Base-by-base conservation (phyloP, 139 green algal genomes). In the Micractinium sp. region DNA sequence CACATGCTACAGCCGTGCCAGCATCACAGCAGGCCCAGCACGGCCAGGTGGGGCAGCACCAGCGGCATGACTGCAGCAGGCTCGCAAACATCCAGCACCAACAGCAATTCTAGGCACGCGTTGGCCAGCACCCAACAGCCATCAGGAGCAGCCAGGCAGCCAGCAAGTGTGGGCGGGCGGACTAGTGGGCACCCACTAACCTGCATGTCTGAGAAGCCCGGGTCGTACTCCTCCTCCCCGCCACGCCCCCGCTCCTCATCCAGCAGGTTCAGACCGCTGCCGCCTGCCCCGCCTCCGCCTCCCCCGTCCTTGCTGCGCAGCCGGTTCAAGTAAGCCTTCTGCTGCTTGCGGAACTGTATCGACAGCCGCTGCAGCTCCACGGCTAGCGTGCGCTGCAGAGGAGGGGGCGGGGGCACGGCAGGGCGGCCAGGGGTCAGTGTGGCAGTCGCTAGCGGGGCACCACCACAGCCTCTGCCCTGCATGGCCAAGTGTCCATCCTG, bases 281-380 rank as follows among this genome's bases (percentile, higher is more conserved):
- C 91, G 19, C 92, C 92, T n/a, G 82, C 90, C 53, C 85, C 91
- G 75, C 90, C 92, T 19, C 85, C 84, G n/a, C 87, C 93, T n/a
- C 95, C 87, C 31, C 95, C 95, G 82, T 97, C 95, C 41, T 95
- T 92, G 82, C 93, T 79, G 79, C 95, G 92, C 81, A 98, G 92
- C 87, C 94, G 96, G 81, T 96, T 96, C 33, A 99, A 89, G 90
- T 98, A 98, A 9, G 90, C 90, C 39, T 96, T 98, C 92, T 98
- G 94, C 93, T 97, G 94, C 81, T 96, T 96, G 23, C 97, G 87
- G 89, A 98, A 98, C 91, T 98, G 94, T 36, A 98, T 85, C 3
- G 93, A 95, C 60, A 99, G 94, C 86, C 92, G 94, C 89, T 98
- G 95, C 85, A 99, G 92, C 74, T 97, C 96, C 87, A 96, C 92